Base-by-base conservation (phyloP, 225 moss, liverwort and hornwort species). In the Physcomitrellopsis africana region DNA sequence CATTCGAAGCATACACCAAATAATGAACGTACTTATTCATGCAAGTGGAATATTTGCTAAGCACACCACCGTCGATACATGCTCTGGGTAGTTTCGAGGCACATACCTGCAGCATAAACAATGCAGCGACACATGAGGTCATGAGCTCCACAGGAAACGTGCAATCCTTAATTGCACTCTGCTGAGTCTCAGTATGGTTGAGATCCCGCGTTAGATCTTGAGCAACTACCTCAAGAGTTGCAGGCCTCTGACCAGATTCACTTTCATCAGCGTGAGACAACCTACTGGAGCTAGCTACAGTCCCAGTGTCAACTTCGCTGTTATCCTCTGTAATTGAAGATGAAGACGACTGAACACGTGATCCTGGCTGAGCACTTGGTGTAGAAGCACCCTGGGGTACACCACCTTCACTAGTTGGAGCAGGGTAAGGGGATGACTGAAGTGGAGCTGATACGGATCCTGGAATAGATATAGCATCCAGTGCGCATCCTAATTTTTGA, bases 101-200 rank as follows among this genome's bases (percentile, higher is more conserved):
- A 67, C 41, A 66, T 73, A 95, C 99, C 99, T 99, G 95, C 70
- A 99, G 85, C 99, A 99, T 90, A 72, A 99, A 89, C 79, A 99
- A 82, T 17, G 95, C 89, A 27, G 93, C 95, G 42, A 99, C 90
- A 81, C 99, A 99, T 14, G 94, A 93, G 49, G 95, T 88, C 92
- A 99, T 93, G 15, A 99, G 86, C 57, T 92, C 92, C 23, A 89
- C 84, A n/a, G 89, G 72, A 67, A 82, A 77, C 16, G 72, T 70
- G 68, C 77, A 79, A 72, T 90, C 93, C 58, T 80, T 87, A 55
- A 59, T 81, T 68, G 78, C 83, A 85, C 66, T 81, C 58, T 75
- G 52, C 70, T 81, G 64, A 65, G 56, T 73, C 44, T 76, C 41
- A 47, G 74, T 67, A 27, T 78, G 80, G 59, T 72, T 80, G 65